These are phyloP conservation scores for Raphanus sativus DNA, from an alignment of 345 rosid species.

Conservation along the genomic window DNA sequence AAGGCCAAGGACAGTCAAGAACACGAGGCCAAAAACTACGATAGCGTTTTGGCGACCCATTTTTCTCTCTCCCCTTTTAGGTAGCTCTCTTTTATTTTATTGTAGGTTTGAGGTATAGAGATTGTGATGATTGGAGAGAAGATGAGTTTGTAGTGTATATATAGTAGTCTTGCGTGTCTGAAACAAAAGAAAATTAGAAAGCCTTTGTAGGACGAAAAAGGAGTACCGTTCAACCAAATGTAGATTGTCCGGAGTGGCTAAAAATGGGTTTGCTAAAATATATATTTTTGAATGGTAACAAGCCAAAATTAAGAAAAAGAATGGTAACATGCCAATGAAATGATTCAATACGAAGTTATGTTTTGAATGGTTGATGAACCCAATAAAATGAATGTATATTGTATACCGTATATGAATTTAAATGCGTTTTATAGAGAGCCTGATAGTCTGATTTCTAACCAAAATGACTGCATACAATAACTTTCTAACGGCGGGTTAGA, in stretches of 20 bases:
- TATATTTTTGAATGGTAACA: slow-evolving; percentile 2
- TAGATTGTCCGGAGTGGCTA: slow-evolving; percentile 11
- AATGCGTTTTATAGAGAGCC: neutral
- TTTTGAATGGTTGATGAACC: neutral
- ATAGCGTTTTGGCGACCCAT: slow-evolving; percentile 35
- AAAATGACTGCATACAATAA: neutral
- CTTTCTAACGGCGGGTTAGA: no score
- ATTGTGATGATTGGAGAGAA: slow-evolving; percentile 24
- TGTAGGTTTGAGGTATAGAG: slow-evolving; percentile 8
- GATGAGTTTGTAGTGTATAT: slow-evolving; percentile 8
- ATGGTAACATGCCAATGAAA: neutral
- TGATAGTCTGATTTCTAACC: neutral
- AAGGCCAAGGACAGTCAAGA: slow-evolving; percentile 36
- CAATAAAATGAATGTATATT: neutral
- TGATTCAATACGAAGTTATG: neutral
- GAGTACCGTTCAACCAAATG: slow-evolving; percentile 31
- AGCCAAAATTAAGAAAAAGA: neutral
- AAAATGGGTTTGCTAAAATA: slow-evolving; percentile 3
- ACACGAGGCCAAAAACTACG: slow-evolving; percentile 24
- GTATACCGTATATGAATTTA: neutral
- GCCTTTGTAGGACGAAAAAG: slow-evolving; percentile 14
- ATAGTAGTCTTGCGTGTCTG: slow-evolving; percentile 14
- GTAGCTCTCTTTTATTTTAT: neutral
- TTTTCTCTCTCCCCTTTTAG: slow-evolving; percentile 20
- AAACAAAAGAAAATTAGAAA: slow-evolving; percentile 10